These are phyloP conservation scores for Malassezia brasiliensis DNA, from an alignment of 1,284 basidiomycete genomes.

Conservation along the genomic window DNA sequence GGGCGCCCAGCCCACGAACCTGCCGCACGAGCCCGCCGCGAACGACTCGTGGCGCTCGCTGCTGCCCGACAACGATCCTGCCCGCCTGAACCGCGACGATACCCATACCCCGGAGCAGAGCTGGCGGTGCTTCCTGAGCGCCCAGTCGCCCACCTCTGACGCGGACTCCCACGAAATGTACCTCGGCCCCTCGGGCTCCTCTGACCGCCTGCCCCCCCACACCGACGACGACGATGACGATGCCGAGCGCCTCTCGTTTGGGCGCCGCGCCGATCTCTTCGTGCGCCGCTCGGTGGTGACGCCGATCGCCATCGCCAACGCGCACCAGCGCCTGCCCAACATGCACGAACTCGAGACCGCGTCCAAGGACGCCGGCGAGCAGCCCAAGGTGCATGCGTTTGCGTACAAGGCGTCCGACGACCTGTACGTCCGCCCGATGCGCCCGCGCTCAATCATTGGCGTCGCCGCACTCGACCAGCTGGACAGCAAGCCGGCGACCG, in stretches of 20 bases:
- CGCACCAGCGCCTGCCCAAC: background rate
- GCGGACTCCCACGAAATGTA: slow-evolving; percentile 9
- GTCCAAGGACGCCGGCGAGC: background rate
- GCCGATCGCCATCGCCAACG: background rate
- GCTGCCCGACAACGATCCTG: background rate
- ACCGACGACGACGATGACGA: background rate
- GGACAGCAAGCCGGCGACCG: background rate
- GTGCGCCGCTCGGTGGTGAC: background rate
- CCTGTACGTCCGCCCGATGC: background rate
- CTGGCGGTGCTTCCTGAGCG: slow-evolving; percentile 8
- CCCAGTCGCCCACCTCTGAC: background rate
- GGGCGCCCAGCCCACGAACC: background rate
- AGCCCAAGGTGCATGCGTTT: background rate
- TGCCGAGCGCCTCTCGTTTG: background rate
- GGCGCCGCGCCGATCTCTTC: slow-evolving; percentile 11
- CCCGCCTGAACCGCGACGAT: background rate
- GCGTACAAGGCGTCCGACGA: background rate
- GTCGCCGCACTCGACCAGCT: background rate
- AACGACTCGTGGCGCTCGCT: slow-evolving; percentile 3
- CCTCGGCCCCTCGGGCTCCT: background rate
- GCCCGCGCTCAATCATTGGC: background rate
- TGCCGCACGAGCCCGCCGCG: background rate
- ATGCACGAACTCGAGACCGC: background rate
- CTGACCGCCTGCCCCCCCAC: background rate
- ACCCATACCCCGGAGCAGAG: slow-evolving; percentile 1